Percentiles rank a stretch among this genome's conserved stretches.
phyloP scores from a whole-genome alignment of 148 eudicot species.

The Rhododendron vialii region DNA sequence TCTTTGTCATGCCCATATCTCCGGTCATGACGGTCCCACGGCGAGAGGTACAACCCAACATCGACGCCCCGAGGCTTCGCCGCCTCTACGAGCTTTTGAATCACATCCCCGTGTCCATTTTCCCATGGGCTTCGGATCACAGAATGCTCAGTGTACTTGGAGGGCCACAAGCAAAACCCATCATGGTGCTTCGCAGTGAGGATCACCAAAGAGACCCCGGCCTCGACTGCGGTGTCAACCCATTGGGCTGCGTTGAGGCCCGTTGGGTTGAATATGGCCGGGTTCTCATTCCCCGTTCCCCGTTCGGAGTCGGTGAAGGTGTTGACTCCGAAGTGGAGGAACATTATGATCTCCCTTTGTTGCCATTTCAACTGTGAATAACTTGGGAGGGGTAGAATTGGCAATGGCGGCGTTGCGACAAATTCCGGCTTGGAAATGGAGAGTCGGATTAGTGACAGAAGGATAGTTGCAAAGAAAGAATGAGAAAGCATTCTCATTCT shows the following conservation, averaged over 20 bases:
- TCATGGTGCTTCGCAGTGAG: conserved; percentile 96
- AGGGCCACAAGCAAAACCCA: conserved; percentile 95
- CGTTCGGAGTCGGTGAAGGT: conserved; percentile 80
- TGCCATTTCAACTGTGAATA: conserved; percentile 84
- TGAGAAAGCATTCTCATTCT: not conserved
- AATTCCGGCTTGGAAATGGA: conserved; percentile 8
- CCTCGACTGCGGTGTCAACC: conserved; percentile 51
- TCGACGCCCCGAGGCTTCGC: conserved; percentile 60
- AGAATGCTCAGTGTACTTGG: conserved; percentile 77
- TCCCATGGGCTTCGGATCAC: conserved; percentile 60
- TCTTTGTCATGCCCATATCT: conserved; percentile 57
- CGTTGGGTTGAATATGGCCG: conserved; percentile 63
- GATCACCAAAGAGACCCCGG: conserved; percentile 63
- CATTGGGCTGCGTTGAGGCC: conserved; percentile 63
- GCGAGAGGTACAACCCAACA: conserved; percentile 75
- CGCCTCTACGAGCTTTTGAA: conserved; percentile 51
- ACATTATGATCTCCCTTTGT: conserved; percentile 79
- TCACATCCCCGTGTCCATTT: conserved; percentile 74
- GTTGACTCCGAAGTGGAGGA: conserved; percentile 90
- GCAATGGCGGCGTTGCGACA: conserved; percentile 69
- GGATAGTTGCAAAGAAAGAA: not conserved
- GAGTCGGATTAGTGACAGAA: not conserved
- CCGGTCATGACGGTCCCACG: conserved; percentile 88
- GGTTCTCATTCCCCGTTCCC: conserved; percentile 74
- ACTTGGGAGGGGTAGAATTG: conserved; percentile 72